Evolutionary conservation across 129 eudicot species (phyloP).

Genomic region (Artemisia argyi): DNA sequence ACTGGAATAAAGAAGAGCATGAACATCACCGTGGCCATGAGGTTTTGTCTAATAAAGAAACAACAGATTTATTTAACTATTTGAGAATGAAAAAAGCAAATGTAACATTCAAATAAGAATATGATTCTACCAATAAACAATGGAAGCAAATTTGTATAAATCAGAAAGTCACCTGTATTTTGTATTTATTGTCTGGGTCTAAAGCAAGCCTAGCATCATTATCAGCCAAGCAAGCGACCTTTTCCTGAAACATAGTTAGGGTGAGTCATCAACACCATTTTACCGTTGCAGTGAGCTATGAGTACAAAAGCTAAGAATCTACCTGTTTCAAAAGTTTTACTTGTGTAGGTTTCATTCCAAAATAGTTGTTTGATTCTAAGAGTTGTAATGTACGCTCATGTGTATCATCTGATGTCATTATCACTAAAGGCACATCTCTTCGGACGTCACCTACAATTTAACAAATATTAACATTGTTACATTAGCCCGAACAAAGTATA

Average conservation of each 20-base stretch:
- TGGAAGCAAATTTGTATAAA: neutral
- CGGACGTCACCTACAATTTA: conserved; percentile 51
- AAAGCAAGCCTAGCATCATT: conserved; percentile 90
- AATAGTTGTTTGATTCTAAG: conserved; percentile 72
- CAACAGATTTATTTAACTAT: neutral
- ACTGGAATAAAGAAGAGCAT: conserved; percentile 93
- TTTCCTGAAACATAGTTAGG: conserved; percentile 55
- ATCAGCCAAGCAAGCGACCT: conserved; percentile 98
- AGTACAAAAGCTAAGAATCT: neutral
- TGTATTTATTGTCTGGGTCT: conserved; percentile 75
- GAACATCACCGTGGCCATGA: conserved; percentile 98
- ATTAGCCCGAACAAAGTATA: no score
- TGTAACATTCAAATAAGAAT: neutral
- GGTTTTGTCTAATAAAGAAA: conserved; percentile 74
- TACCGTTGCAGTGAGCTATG: neutral
- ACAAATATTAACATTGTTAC: neutral
- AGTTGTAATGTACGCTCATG: conserved; percentile 72
- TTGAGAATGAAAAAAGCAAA: neutral
- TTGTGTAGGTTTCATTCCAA: conserved; percentile 91
- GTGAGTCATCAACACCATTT: conserved; percentile 4
- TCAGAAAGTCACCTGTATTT: conserved; percentile 67
- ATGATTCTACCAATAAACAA: neutral
- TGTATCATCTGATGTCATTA: conserved; percentile 99
- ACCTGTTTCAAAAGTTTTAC: conserved; percentile 93
- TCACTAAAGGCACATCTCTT: conserved; percentile 77